phyloP scores from a whole-genome alignment of 495 filamentous ascomycete genomes.

The Penicillium tannophilum region DNA sequence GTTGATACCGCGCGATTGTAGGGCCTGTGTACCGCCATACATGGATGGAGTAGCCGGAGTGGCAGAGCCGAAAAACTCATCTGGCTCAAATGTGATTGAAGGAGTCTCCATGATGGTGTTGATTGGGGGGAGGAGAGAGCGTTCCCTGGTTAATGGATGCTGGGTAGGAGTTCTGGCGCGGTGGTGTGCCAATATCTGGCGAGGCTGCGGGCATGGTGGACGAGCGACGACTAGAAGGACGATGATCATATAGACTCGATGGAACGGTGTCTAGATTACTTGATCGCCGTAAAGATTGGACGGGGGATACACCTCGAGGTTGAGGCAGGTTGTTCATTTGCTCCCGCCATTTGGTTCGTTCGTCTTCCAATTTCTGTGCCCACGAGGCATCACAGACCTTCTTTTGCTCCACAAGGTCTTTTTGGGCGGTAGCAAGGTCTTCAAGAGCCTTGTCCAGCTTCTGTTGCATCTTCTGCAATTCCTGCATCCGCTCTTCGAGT shows the following conservation, averaged over 20 bases:
- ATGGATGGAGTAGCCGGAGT: slow-evolving; percentile 65
- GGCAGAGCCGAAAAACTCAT: slow-evolving; percentile 65
- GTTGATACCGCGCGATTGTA: slow-evolving; percentile 63
- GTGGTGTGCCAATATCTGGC: slow-evolving; percentile 43
- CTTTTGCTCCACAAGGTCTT: slow-evolving; percentile 70
- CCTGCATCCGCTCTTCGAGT: slow-evolving; percentile 59
- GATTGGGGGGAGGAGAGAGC: slow-evolving; percentile 35
- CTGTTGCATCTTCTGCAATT: slow-evolving; percentile 63
- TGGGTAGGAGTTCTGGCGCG: slow-evolving; percentile 46
- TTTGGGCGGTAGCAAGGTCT: slow-evolving; percentile 58
- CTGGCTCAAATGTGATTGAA: slow-evolving; percentile 62
- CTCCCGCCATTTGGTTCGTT: slow-evolving; percentile 74
- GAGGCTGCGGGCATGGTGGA: slow-evolving; percentile 45
- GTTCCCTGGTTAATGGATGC: slow-evolving; percentile 38
- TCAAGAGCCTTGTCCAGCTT: slow-evolving; percentile 66
- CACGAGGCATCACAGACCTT: slow-evolving; percentile 64
- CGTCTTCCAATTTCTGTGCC: slow-evolving; percentile 66
- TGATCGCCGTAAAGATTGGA: slow-evolving; percentile 47
- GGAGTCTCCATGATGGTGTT: slow-evolving; percentile 53
- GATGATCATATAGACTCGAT: slow-evolving; percentile 35
- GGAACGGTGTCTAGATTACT: slow-evolving; percentile 42
- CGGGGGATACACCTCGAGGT: slow-evolving; percentile 50
- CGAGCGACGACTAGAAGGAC: slow-evolving; percentile 50
- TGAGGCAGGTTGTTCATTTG: slow-evolving; percentile 50
- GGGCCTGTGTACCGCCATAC: slow-evolving; percentile 40